Base-by-base conservation (phyloP, 176 grass and related monocot genomes). In the Tillandsia leiboldiana region DNA sequence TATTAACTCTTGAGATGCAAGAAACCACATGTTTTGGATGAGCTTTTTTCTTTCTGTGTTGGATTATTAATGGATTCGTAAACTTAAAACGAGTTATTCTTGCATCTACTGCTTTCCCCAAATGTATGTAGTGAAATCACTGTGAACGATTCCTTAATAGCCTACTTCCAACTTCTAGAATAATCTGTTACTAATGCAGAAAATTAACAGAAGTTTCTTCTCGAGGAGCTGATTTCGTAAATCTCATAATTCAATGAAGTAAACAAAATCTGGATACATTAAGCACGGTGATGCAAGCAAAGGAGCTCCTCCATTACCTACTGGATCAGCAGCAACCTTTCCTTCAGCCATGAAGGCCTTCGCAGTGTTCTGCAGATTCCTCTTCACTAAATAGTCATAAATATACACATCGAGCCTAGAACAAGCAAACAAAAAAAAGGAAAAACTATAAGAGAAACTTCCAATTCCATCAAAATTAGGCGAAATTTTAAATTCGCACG, bases 331-430 rank as follows among this genome's bases (percentile, higher is more conserved):
- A 1, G 90, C 79, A 72, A 99, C 90, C 75, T 99, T 94, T 12
- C 95, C 95, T 82, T 99, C 90, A 15, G 90, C 66, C 89, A 90
- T 93, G 75, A 99, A 99, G 5, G 90, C 95, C 73, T 99, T 99
- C 3, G 90, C 95, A 23, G 95, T 99, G 0, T 84, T 73, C 73
- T 99, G 95, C 66, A 99, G 63, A 77, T 99, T 99, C 73, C 90
- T 75, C 82, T 99, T 99, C 26, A 90, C 42, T 29, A 94, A 50
- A 53, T 99, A 99, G 74, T 99, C 95, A 63, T 99, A 90, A 76
- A 99, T 99, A 82, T 99, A 99, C 18, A 99, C 90, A 86, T 94
- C 95, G 33, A 99, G 83, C 90, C 95, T 99, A 76, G 77, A 78
- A 68, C 22, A 18, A 15, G 10, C 15, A 23, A 61, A 61, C 0